A percentile compares a stretch with the other conserved stretches of the same genome.
phyloP scores from a whole-genome alignment of 768 basidiomycete species.

The Glaciozyma antarctica region DNA sequence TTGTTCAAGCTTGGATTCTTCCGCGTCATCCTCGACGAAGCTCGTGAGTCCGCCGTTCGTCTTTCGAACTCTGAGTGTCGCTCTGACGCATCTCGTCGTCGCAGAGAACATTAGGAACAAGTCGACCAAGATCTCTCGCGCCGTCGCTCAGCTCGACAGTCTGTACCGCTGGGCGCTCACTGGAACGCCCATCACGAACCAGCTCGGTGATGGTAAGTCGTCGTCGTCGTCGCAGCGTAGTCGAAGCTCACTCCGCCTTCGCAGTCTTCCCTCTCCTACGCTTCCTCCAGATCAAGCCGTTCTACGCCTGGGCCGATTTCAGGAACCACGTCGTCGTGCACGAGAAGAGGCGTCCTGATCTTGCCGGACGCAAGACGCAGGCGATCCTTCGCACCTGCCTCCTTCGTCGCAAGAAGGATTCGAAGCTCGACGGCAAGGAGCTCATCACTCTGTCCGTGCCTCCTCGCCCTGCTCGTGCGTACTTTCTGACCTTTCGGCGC shows the following conservation, averaged over 20 bases:
- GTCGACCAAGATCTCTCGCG: conserved; percentile 45
- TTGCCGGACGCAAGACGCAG: conserved; percentile 60
- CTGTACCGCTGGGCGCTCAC: conserved; percentile 51
- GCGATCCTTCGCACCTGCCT: conserved; percentile 57
- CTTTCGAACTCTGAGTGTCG: conserved; percentile 41
- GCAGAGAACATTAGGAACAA: conserved; percentile 39
- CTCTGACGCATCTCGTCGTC: conserved; percentile 35
- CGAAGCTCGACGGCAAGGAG: conserved; percentile 25
- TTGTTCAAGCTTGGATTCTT: conserved; percentile 39
- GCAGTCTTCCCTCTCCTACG: conserved; percentile 66
- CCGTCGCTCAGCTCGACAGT: conserved; percentile 49
- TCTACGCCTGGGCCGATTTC: conserved; percentile 50
- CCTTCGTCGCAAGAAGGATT: conserved; percentile 59
- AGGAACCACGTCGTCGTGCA: background rate
- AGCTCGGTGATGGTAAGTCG: conserved; percentile 56
- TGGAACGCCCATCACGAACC: conserved; percentile 66
- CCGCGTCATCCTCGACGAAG: conserved; percentile 44
- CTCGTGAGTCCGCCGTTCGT: conserved; percentile 39
- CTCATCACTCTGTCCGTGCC: background rate
- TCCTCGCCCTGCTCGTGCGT: too few species aligned
- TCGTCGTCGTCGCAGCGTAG: background rate
- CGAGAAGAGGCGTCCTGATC: conserved; percentile 51
- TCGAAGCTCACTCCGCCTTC: conserved; percentile 40
- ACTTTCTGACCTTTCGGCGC: background rate
- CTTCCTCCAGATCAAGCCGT: conserved; percentile 53